phyloP scores from a whole-genome alignment of 2,329 filamentous ascomycete genomes.

The Ustulina deusta region DNA sequence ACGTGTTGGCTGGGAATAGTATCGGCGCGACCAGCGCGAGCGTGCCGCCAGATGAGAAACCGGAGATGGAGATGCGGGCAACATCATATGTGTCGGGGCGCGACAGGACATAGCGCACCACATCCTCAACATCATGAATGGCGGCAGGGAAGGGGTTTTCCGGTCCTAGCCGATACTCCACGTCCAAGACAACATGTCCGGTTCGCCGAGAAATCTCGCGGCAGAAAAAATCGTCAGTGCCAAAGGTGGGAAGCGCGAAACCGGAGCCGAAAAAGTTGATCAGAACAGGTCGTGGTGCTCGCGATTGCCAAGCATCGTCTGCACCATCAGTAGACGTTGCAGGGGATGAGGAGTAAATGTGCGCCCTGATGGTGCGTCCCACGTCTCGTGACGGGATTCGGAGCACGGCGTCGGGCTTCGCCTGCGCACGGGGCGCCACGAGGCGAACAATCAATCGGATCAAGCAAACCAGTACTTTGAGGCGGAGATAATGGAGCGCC shows the following conservation, averaged over 20 bases:
- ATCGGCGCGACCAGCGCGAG: constrained; percentile 54
- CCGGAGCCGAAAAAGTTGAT: constrained; percentile 56
- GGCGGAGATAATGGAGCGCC: constrained; percentile 22
- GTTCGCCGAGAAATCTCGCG: constrained; percentile 48
- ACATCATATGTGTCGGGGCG: constrained; percentile 20
- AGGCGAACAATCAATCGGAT: constrained; percentile 28
- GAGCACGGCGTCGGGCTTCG: constrained; percentile 32
- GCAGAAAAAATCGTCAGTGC: constrained; percentile 56
- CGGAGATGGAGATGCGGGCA: constrained; percentile 57
- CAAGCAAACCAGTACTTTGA: constrained; percentile 13
- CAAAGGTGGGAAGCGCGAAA: constrained; percentile 53
- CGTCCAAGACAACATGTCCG: constrained; percentile 37
- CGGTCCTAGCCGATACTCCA: constrained; percentile 55
- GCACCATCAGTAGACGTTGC: background rate
- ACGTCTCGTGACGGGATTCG: constrained; percentile 48
- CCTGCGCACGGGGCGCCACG: constrained; percentile 17
- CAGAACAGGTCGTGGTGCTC: constrained; percentile 46
- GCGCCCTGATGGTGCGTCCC: constrained; percentile 46
- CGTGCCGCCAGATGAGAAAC: constrained; percentile 61
- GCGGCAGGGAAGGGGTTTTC: constrained; percentile 55
- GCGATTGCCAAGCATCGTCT: background rate
- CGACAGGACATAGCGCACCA: constrained; percentile 44
- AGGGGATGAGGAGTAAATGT: constrained; percentile 46
- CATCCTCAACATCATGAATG: constrained; percentile 52
- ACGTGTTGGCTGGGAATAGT: constrained; percentile 57